phyloP scores from a whole-genome alignment of 78 protist genomes.

The Polysphondylium violaceum region DNA sequence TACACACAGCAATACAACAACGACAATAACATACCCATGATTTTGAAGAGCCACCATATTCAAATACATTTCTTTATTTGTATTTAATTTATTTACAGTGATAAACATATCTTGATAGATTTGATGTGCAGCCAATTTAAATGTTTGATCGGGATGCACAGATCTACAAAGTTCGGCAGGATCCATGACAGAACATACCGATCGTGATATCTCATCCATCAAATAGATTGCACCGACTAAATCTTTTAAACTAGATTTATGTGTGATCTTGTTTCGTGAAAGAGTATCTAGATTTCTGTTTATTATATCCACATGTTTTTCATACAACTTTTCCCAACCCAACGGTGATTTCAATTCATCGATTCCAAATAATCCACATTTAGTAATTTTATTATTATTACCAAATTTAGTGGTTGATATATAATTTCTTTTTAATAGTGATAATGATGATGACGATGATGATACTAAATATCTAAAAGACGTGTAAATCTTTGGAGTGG shows the following conservation, averaged over 20 bases:
- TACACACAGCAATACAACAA: too few species aligned
- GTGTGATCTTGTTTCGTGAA: neutral
- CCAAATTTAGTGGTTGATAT: neutral
- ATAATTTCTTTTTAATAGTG: too few species aligned
- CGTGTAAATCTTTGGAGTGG: too few species aligned
- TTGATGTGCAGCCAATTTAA: constrained; percentile 10
- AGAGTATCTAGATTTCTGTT: neutral
- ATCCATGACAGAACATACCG: constrained; percentile 42
- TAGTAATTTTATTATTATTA: neutral
- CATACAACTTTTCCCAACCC: constrained; percentile 27
- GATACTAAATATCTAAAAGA: too few species aligned
- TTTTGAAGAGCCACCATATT: neutral
- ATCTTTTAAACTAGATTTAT: neutral
- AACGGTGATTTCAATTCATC: neutral
- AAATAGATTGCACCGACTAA: constrained; percentile 3
- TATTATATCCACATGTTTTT: neutral
- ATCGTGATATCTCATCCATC: constrained; percentile 38
- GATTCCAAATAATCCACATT: constrained; percentile 40
- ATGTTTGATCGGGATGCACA: neutral
- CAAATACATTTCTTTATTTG: constrained; percentile 5
- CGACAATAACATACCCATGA: too few species aligned
- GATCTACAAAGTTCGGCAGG: constrained; percentile 12
- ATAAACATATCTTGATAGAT: neutral
- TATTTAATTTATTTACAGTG: constrained; percentile 22
- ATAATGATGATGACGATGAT: too few species aligned